Conservation (phyloP, 805 yeast genomes). For the Candida sithepensis region DNA sequence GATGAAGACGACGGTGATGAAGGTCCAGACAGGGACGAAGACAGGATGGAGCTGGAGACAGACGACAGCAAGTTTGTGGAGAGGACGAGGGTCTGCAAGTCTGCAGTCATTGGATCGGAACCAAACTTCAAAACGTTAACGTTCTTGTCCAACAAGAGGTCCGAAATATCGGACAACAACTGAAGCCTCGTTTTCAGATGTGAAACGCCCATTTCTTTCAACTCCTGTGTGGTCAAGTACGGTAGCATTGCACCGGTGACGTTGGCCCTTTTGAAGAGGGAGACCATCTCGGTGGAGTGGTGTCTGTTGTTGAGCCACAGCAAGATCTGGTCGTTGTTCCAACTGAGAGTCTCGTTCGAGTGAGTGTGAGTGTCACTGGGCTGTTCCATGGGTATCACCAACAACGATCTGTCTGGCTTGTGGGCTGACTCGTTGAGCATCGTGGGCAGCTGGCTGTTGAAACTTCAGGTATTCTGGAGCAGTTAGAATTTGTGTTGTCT, state of each 20-base stretch:
- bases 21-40: background rate
- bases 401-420: too few species aligned
- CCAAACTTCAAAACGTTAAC: constrained; percentile 13
- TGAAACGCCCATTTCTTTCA: constrained; percentile 65
- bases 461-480: too few species aligned
- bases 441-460: too few species aligned
- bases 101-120: constrained; percentile 22
- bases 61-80: constrained; percentile 25
- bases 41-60: constrained; percentile 13
- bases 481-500: too few species aligned
- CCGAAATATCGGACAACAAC: constrained; percentile 57
- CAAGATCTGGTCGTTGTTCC: constrained; percentile 31
- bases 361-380: too few species aligned
- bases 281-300: constrained; percentile 22
- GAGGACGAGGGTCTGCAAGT: constrained; percentile 23
- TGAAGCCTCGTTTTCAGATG: constrained; percentile 52
- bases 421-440: too few species aligned
- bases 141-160: constrained; percentile 40
- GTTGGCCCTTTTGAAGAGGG: constrained; percentile 49
- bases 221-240: constrained; percentile 63
- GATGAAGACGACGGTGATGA: background rate
- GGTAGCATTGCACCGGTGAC: constrained; percentile 72
- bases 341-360: constrained; percentile 23
- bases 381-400: too few species aligned
- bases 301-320: constrained; percentile 27